Evolutionary conservation across 2,329 filamentous ascomycete species (phyloP).

Genomic region (Periconia sp.): DNA sequence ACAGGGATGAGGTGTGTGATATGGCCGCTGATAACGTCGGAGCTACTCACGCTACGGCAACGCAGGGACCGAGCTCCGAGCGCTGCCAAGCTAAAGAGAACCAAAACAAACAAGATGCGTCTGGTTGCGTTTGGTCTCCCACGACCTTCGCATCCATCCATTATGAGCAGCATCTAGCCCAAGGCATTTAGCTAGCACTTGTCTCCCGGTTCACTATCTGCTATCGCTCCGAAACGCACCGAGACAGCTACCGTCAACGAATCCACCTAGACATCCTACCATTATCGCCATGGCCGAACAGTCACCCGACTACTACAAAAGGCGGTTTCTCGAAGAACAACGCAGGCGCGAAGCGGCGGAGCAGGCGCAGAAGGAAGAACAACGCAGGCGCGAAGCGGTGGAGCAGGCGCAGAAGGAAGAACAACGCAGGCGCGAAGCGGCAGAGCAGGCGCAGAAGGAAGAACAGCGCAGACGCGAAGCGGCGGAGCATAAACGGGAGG

Average conservation of each 20-base stretch:
- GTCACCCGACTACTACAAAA: constrained; percentile 14
- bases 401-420: constrained; percentile 1
- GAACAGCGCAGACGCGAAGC: constrained; percentile 2
- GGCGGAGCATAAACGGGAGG: background rate
- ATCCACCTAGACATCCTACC: constrained; percentile 6
- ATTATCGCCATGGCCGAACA: constrained; percentile 8
- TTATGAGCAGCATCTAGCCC: constrained; percentile 13
- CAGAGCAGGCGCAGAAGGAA: constrained; percentile 11
- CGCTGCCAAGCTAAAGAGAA: constrained; percentile 12
- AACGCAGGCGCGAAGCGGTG: constrained; percentile 2
- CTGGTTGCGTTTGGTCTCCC: constrained; percentile 8
- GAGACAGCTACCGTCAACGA: constrained; percentile 10
- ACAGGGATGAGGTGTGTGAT: constrained; percentile 5
- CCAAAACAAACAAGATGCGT: constrained; percentile 12
- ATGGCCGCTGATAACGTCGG: constrained; percentile 1
- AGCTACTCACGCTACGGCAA: constrained; percentile 9
- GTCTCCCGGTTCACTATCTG: constrained; percentile 7
- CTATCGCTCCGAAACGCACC: constrained; percentile 3
- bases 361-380: constrained; percentile 3
- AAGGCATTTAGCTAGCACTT: constrained; percentile 10
- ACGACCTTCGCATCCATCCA: constrained; percentile 10
- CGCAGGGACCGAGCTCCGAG: constrained; percentile 4
- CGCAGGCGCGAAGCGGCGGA: constrained; percentile 10
- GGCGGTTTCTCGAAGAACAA: constrained; percentile 10
- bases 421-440: constrained; percentile 51